Evolutionary conservation across 768 basidiomycete genomes (phyloP), one percentile per base, ranked within the genome.

Genomic region (button mushroom (Agaricus bisporus)): DNA sequence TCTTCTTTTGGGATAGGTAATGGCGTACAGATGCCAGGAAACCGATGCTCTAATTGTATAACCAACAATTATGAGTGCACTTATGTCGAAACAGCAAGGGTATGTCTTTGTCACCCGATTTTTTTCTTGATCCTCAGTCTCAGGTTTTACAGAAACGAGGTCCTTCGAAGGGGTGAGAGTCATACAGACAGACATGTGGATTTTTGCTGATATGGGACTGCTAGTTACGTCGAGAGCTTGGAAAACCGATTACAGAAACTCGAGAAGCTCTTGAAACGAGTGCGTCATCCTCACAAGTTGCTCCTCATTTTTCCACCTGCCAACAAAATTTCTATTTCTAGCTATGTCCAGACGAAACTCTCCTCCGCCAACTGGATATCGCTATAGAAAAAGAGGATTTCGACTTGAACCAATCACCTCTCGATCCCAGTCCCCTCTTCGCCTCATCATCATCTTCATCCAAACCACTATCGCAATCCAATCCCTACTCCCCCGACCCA

Each of bases 61-160:
- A 73, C 82, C 4, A 85, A 80, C 62, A 79, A 73, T 57, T 75
- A 76, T 38, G 79, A 83, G 5, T 89, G 86, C 68, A 83, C 81
- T 0, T 87, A 89, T 64, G 69, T 84, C 47, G 83, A 86, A 63
- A 77, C 81, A 1, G 83, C 83, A 22, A 85, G 85, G 77, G 83
- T 83, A 56, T 41, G 76, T 63, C 18, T 32, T 32, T 11, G 5
- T 11, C 32, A 32, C 32, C 11, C 32, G 32, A 32, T 32, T 11
- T 32, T 11, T 8, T 32, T 32, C 32, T 11, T 11, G 12, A 4
- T n/a, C 42, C 47, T 36, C 56, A 6, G 50, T 53, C 32, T 36
- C 55, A 35, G 11, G 18, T 29, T 41, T 26, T 17, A 12, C 56
- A 77, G 75, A 77, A 76, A 68, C 80, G 83, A 15, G 83, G 83